Conservation (phyloP, 1,284 basidiomycete species). For the Waitea zeae region DNA sequence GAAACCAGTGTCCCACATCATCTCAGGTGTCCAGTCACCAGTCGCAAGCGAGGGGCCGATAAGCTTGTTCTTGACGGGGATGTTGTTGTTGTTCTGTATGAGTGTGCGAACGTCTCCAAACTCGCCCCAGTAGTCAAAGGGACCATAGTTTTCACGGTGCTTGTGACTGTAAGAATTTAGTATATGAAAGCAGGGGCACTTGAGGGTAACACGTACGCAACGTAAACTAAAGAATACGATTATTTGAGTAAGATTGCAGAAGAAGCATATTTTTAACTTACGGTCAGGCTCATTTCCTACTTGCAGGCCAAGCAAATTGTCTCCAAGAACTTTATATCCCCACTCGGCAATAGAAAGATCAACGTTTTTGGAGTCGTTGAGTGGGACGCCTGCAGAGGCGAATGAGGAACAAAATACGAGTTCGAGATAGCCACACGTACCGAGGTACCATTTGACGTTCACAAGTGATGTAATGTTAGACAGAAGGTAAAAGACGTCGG, state of each 20-base stretch:
- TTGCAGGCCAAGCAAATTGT: constrained; percentile 25
- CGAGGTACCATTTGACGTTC: constrained; percentile 43
- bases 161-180: too few relatives aligned
- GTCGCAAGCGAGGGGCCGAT: constrained; percentile 36
- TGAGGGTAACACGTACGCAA: too few relatives aligned
- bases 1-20: constrained; percentile 42
- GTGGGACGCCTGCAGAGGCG: constrained; percentile 19
- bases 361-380: constrained; percentile 27
- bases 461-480: constrained; percentile 35
- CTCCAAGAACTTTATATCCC: constrained; percentile 23
- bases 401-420: background rate
- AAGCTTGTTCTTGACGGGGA: constrained; percentile 28
- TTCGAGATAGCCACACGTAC: constrained; percentile 10
- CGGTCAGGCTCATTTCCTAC: constrained; percentile 42
- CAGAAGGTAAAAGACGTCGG: constrained; percentile 38
- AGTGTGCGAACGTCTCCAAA: constrained; percentile 23
- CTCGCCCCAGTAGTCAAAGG: constrained; percentile 31
- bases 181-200: too few relatives aligned
- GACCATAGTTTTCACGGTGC: constrained; percentile 17
- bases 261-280: too few relatives aligned
- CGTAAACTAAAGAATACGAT: too few relatives aligned
- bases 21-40: constrained; percentile 30
- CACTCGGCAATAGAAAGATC: constrained; percentile 24
- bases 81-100: constrained; percentile 16
- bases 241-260: too few relatives aligned